phyloP scores from a whole-genome alignment of 148 eudicot species.

The Rhododendron ovatum region DNA sequence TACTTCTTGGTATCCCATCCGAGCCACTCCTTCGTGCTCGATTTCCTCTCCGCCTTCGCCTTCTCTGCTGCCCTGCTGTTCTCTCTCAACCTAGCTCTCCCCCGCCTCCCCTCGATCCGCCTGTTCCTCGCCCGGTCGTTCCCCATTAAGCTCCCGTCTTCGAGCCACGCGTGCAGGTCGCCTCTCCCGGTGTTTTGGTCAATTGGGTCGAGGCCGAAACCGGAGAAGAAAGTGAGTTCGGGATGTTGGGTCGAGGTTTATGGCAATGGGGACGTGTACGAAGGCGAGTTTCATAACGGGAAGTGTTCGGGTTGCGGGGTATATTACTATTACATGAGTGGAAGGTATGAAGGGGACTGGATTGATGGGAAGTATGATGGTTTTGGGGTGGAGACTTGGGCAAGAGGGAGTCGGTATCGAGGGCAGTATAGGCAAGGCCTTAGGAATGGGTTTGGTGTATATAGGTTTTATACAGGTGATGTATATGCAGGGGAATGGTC shows the following conservation, averaged over 20 bases:
- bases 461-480: constrained; percentile 93
- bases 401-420: constrained; percentile 81
- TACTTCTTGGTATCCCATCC: constrained; percentile 85
- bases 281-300: constrained; percentile 91
- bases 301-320: constrained; percentile 95
- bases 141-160: constrained; percentile 47
- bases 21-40: constrained; percentile 63
- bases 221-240: constrained; percentile 50
- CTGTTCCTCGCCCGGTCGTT: constrained; percentile 61
- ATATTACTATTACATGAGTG: constrained; percentile 89
- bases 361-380: constrained; percentile 97
- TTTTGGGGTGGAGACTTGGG: constrained; percentile 92
- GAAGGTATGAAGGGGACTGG: constrained; percentile 95
- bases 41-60: constrained; percentile 81
- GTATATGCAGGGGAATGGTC: constrained; percentile 96
- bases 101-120: constrained; percentile 74
- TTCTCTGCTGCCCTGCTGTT: constrained; percentile 81
- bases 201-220: constrained; percentile 62
- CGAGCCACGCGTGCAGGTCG: constrained; percentile 22
- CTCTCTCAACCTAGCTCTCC: constrained; percentile 80
- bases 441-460: constrained; percentile 92
- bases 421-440: constrained; percentile 90
- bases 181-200: constrained; percentile 88
- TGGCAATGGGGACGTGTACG: constrained; percentile 88
- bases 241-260: constrained; percentile 84